phyloP scores from a whole-genome alignment of 2,329 filamentous ascomycete species.

The Talaromyces sp. region DNA sequence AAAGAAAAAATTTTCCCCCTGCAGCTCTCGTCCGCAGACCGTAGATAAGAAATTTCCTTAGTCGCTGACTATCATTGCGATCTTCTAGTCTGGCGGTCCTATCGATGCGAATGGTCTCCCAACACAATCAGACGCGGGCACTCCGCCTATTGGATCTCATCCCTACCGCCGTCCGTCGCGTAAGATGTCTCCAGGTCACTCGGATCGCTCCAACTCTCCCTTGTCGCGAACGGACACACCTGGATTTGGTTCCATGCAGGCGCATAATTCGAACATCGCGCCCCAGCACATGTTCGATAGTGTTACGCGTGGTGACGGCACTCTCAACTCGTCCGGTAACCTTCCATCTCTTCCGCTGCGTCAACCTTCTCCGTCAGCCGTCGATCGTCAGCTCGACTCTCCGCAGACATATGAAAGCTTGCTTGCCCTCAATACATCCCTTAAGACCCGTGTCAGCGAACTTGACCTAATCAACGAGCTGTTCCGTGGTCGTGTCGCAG shows the following conservation, averaged over 20 bases:
- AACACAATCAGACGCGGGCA: slow-evolving; percentile 59
- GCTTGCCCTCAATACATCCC: slow-evolving; percentile 74
- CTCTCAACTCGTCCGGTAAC: slow-evolving; percentile 61
- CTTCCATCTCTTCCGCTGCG: slow-evolving; percentile 56
- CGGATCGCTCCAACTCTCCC: slow-evolving; percentile 75
- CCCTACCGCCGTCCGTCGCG: slow-evolving; percentile 68
- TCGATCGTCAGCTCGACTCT: slow-evolving; percentile 67
- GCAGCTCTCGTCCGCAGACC: slow-evolving; percentile 11
- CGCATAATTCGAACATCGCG: slow-evolving; percentile 67
- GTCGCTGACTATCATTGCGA: slow-evolving; percentile 27
- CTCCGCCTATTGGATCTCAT: slow-evolving; percentile 59
- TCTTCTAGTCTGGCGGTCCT: slow-evolving; percentile 44
- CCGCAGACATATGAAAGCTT: slow-evolving; percentile 80
- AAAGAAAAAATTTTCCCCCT: slow-evolving; percentile 27
- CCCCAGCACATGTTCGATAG: slow-evolving; percentile 79
- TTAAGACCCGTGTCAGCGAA: slow-evolving; percentile 95
- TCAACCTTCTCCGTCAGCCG: slow-evolving; percentile 63
- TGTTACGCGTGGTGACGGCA: slow-evolving; percentile 67
- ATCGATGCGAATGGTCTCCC: slow-evolving; percentile 62
- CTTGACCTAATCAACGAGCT: slow-evolving; percentile 91
- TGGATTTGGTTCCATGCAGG: slow-evolving; percentile 53
- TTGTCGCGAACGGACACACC: slow-evolving; percentile 80
- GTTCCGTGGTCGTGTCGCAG: slow-evolving; percentile 71
- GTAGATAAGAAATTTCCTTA: slow-evolving; percentile 26
- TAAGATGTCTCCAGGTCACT: slow-evolving; percentile 71